These are phyloP conservation scores for Herpotrichia juniperi DNA, from an alignment of 2,329 filamentous ascomycete species.

Conservation along the genomic window DNA sequence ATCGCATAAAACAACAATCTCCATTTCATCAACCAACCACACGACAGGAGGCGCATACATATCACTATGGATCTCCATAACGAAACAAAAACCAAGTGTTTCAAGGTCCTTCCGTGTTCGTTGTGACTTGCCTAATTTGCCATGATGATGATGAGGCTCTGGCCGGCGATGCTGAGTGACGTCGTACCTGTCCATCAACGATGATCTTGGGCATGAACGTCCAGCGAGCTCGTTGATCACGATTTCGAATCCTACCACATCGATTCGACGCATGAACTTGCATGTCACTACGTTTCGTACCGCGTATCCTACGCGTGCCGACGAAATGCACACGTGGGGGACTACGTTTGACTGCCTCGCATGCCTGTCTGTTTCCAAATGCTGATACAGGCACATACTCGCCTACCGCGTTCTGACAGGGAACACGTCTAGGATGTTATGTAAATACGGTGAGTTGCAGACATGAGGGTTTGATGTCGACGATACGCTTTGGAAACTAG, in stretches of 20 bases:
- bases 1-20: neutral
- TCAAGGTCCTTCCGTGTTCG: too few species aligned
- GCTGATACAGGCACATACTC: neutral
- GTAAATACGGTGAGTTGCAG: constrained; percentile 3
- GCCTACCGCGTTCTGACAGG: neutral
- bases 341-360: neutral
- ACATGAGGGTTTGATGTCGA: neutral
- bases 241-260: neutral
- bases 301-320: neutral
- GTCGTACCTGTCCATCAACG: neutral
- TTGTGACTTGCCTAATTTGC: too few species aligned
- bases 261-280: neutral
- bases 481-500: neutral
- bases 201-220: neutral
- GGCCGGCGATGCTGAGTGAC: neutral
- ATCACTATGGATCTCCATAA: neutral
- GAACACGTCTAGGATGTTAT: neutral
- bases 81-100: neutral
- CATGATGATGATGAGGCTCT: neutral
- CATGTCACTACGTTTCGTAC: constrained; percentile 1
- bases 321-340: neutral
- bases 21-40: neutral
- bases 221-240: neutral
- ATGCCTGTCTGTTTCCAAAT: neutral
- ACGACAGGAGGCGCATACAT: neutral